Conservation (phyloP, 148 eudicot genomes). For the Fallopia convolvulus region DNA sequence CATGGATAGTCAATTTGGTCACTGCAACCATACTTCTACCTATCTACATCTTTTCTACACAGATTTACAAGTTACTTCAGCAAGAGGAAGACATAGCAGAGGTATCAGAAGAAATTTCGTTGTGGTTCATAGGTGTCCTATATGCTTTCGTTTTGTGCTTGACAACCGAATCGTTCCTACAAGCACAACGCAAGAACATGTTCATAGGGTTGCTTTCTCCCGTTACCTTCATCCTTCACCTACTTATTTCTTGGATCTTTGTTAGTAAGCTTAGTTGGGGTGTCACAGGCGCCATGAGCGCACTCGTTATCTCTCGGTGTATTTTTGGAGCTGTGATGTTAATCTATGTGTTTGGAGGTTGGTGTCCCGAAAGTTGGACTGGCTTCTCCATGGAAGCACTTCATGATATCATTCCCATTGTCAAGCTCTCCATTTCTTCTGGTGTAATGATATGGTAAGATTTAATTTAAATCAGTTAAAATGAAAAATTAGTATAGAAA, state of each 20-base stretch:
- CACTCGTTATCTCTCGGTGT: conserved; percentile 6
- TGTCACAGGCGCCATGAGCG: conserved; percentile 17
- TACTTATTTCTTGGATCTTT: conserved; percentile 12
- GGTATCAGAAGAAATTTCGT: background rate
- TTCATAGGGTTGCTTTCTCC: conserved; percentile 14
- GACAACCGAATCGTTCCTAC: conserved; percentile 15
- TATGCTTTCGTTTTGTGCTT: conserved; percentile 1
- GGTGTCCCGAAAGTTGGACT: conserved; percentile 27
- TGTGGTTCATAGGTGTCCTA: conserved; percentile 14
- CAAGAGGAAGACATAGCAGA: conserved; percentile 7
- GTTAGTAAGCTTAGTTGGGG: conserved; percentile 9
- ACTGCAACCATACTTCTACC: conserved; percentile 10
- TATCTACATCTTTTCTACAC: conserved; percentile 1
- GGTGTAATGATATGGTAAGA: conserved; percentile 37
- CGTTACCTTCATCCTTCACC: background rate
- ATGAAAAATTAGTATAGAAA: no score
- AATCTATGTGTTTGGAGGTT: conserved; percentile 21
- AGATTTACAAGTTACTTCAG: conserved; percentile 12
- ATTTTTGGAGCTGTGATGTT: background rate
- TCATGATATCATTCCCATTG: conserved; percentile 21
- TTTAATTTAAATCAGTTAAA: no score
- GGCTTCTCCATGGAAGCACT: conserved; percentile 29
- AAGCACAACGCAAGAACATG: conserved; percentile 17
- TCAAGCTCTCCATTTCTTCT: conserved; percentile 29
- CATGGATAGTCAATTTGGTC: conserved; percentile 13